Evolutionary conservation across 495 filamentous ascomycete genomes (phyloP).

Genomic region (Parathielavia hyrcaniae): DNA sequence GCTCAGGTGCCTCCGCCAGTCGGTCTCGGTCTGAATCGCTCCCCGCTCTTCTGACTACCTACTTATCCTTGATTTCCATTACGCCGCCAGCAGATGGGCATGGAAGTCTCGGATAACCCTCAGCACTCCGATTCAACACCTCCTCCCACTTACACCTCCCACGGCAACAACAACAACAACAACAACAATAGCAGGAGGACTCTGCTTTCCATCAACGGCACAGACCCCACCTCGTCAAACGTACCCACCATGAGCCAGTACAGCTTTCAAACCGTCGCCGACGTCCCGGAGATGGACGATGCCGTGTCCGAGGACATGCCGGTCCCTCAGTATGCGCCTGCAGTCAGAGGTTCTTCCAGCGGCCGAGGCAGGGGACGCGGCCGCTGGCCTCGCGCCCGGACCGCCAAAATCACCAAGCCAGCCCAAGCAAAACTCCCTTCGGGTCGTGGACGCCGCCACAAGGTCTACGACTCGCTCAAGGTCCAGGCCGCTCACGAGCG

Average conservation of each 20-base stretch:
- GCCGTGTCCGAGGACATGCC: constrained; percentile 20
- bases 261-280: constrained; percentile 11
- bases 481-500: constrained; percentile 46
- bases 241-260: constrained; percentile 17
- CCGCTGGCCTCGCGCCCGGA: constrained; percentile 17
- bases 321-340: constrained; percentile 17
- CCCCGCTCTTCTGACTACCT: too few relatives aligned
- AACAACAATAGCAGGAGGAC: background rate
- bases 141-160: constrained; percentile 5
- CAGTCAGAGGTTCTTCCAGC: constrained; percentile 28
- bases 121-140: constrained; percentile 25
- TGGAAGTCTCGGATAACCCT: constrained; percentile 21
- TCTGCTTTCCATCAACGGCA: background rate
- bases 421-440: constrained; percentile 29
- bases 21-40: too few relatives aligned
- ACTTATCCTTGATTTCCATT: constrained; percentile 14
- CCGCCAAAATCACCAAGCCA: constrained; percentile 31
- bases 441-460: constrained; percentile 41
- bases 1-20: background rate
- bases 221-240: background rate
- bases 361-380: constrained; percentile 30
- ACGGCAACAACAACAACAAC: constrained; percentile 1
- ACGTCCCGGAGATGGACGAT: constrained; percentile 20
- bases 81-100: constrained; percentile 24
- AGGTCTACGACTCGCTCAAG: constrained; percentile 35